These are phyloP conservation scores for Fusarium odoratissimum DNA, from an alignment of 2,329 filamentous ascomycete species.

Conservation along the genomic window DNA sequence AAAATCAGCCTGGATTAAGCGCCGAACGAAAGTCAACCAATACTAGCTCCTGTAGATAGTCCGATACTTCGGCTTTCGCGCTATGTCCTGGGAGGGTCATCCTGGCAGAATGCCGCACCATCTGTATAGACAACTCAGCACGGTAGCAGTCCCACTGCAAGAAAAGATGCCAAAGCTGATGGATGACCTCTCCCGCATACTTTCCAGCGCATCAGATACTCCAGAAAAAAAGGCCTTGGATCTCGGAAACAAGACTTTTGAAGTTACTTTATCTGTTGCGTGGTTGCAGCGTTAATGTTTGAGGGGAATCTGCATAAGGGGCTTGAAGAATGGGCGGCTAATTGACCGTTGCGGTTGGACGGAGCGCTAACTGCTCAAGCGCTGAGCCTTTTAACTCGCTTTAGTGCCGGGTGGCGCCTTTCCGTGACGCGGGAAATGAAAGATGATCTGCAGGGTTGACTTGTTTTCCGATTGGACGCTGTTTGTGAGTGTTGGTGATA, in stretches of 20 bases:
- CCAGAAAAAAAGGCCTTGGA: background rate
- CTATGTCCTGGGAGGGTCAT: slow-evolving; percentile 6
- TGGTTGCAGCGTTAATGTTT: background rate
- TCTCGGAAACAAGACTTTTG: background rate
- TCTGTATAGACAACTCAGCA: slow-evolving; percentile 14
- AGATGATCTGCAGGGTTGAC: slow-evolving; percentile 24
- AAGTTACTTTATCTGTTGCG: background rate
- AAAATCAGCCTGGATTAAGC: slow-evolving; percentile 22
- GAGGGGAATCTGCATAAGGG: background rate
- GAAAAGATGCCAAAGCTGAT: background rate
- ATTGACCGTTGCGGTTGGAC: slow-evolving; percentile 14
- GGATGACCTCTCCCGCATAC: background rate
- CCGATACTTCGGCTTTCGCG: background rate
- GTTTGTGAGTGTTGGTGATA: slow-evolving; percentile 12
- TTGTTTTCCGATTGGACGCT: slow-evolving; percentile 20
- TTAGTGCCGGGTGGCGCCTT: slow-evolving; percentile 5
- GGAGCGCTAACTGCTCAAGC: slow-evolving; percentile 17
- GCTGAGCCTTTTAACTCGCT: slow-evolving; percentile 4
- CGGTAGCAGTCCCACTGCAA: background rate
- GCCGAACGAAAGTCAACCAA: slow-evolving; percentile 5
- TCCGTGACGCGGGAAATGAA: background rate
- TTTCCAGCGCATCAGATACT: background rate
- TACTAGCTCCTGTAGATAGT: background rate
- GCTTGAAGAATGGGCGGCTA: slow-evolving; percentile 18
- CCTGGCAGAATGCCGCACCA: slow-evolving; percentile 12